Conservation (phyloP, 345 rosid species). For the Schrenkiella parvula region DNA sequence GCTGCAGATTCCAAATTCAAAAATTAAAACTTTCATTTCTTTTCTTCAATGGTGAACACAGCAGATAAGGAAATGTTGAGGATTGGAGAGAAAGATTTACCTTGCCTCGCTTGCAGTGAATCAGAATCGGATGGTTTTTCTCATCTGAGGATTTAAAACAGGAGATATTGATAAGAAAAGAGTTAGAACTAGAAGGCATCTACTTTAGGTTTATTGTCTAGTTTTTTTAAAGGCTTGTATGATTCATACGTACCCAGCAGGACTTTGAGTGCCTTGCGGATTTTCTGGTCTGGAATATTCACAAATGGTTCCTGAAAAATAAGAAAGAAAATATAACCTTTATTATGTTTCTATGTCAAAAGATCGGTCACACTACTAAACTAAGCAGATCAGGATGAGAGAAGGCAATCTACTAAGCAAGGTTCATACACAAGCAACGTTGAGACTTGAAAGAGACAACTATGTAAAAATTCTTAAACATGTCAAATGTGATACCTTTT, state of each 20-base stretch:
- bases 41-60: neutral
- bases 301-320: conserved; percentile 83
- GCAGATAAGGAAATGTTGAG: neutral
- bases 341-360: neutral
- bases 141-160: conserved; percentile 44
- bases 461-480: conserved; percentile 12
- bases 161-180: neutral
- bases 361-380: neutral
- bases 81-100: conserved; percentile 33
- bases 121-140: conserved; percentile 84
- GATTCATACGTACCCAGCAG: conserved; percentile 57
- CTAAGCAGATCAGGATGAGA: conserved; percentile 1
- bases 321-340: neutral
- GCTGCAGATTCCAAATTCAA: conserved; percentile 43
- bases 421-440: conserved; percentile 6
- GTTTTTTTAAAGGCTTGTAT: neutral
- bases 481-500: conserved; percentile 31
- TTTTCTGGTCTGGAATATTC: conserved; percentile 76
- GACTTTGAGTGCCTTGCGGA: conserved; percentile 78
- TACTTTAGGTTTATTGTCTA: neutral
- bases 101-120: conserved; percentile 96
- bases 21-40: neutral
- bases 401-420: conserved; percentile 9
- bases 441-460: conserved; percentile 13
- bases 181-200: neutral